These are phyloP conservation scores for Pseudovirgaria hyperparasitica DNA, from an alignment of 2,329 filamentous ascomycete genomes.

Conservation along the genomic window DNA sequence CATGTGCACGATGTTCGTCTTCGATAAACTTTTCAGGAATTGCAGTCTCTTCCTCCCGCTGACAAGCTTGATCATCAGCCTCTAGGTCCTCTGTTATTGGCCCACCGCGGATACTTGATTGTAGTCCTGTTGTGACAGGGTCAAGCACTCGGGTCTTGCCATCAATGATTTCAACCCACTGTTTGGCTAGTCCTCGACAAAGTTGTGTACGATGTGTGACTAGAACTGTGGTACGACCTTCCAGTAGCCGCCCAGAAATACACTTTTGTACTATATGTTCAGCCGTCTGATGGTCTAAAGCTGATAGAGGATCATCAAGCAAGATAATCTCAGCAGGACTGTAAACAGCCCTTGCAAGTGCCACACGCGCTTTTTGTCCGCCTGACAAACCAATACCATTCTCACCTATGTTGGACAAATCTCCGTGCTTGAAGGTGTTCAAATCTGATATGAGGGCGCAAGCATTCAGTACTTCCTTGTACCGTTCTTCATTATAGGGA, in stretches of 20 bases:
- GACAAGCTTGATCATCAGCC: conserved; percentile 23
- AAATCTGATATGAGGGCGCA: conserved; percentile 51
- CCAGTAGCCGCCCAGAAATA: conserved; percentile 41
- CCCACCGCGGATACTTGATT: conserved; percentile 24
- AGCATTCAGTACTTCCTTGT: conserved; percentile 53
- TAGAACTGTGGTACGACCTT: conserved; percentile 42
- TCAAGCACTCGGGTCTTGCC: conserved; percentile 38
- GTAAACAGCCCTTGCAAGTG: conserved; percentile 48
- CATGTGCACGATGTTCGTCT: conserved; percentile 61
- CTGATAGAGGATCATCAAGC: conserved; percentile 47
- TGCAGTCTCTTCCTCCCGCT: conserved; percentile 30
- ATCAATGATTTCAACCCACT: conserved; percentile 57
- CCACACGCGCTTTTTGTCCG: conserved; percentile 47
- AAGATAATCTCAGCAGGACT: conserved; percentile 41
- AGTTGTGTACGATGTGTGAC: conserved; percentile 58
- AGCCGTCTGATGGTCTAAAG: conserved; percentile 51
- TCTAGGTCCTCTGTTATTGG: conserved; percentile 21
- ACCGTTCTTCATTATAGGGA: conserved; percentile 56
- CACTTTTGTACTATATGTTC: conserved; percentile 47
- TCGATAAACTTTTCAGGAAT: conserved; percentile 66
- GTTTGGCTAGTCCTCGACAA: conserved; percentile 57
- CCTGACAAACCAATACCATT: conserved; percentile 50
- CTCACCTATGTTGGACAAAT: conserved; percentile 48
- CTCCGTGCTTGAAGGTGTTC: conserved; percentile 49
- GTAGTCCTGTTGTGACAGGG: conserved; percentile 31